Evolutionary conservation across 192 early-diverging fungal genomes (phyloP), one percentile per base, ranked within the genome.

Genomic region (Rhizoclosmatium globosum): DNA sequence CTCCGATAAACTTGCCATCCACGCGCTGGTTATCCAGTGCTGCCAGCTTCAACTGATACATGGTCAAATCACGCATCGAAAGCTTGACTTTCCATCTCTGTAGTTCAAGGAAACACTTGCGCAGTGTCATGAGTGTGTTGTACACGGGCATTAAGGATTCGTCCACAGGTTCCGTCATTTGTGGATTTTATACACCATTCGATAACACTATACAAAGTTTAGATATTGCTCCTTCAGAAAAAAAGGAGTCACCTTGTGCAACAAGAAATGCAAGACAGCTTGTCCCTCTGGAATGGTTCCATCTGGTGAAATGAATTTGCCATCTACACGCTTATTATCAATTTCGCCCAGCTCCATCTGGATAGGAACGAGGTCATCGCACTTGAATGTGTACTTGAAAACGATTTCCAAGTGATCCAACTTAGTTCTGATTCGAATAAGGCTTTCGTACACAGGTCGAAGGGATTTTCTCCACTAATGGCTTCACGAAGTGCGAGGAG

Each of bases 31-130:
- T 92, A 64, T 97, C 94, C 80, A 97, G 92, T 44, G 88, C 90
- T 0, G 92, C 87, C 50, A 97, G 85, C 75, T 95, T 95, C 90
- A 97, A 92, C 83, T 96, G 94, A 84, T 95, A 97, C 19, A 93
- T 93, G 82, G 95, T 92, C 62, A 96, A 76, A 59, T 95, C 93
- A 44, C 89, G 87, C 6, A 87, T 85, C 65, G 92, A 90, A 71
- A 94, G 82, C 42, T 92, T 89, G 23, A 93, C 92, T 53, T 93
- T 94, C 85, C 94, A 95, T 82, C 94, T 93, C 74, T 90, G 91
- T 46, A 95, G 90, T 74, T 94, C 93, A 3, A 91, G 61, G 50
- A 97, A 79, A 68, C 94, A 95, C 69, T 91, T 87, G 64, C 92
- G 88, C 42, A 97, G 88, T 17, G 95, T 95, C 58, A 91, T 85